Base-by-base conservation (phyloP, 345 rosid genomes). In the Cochlearia excelsa region DNA sequence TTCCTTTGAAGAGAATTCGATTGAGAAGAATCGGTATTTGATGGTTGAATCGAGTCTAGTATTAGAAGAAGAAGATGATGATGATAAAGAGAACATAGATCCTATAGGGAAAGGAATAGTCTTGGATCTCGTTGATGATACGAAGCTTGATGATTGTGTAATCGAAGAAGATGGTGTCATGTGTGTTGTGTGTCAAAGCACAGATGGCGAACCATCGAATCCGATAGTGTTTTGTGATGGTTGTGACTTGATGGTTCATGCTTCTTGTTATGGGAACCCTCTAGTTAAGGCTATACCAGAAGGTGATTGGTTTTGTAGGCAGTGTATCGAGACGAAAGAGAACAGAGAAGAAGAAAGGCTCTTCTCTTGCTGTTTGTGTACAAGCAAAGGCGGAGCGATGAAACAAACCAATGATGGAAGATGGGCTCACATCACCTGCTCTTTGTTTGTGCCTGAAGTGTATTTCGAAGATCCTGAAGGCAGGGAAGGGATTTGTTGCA, bases 201-300 rank as follows among this genome's bases (percentile, higher is more conserved):
- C 97, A 11, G 99, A 89, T 30, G 99, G 97, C 30, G 97, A 93
- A 2, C 90, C 95, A 9, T 59, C 70, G 16, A 95, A 93, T 69
- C 97, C 99, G 7, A 89, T 93, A 1, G 99, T 93, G 49, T 86
- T 93, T 54, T 93, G 99, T 45, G 97, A 93, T 49, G 99, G 97
- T 3, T 93, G 99, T 61, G 94, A 86, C 54, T 74, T 93, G 54
- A 93, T 88, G 99, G 99, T 85, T 8, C 97, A 93, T 72, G 60
- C 85, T 39, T 79, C 85, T 7, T 93, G 99, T 73, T 89, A 93
- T 44, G 97, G 99, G 6, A 76, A 77, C 23, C 99, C 97, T 7
- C 77, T 89, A 10, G 68, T 80, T 4, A 70, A 71, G 26, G 78
- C 71, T 9, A 69, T 93, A 46, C 99, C 99, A 4, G 91, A 87